These are phyloP conservation scores for Leishmania guyanensis DNA, from an alignment of 208 protist species.

Conservation along the genomic window DNA sequence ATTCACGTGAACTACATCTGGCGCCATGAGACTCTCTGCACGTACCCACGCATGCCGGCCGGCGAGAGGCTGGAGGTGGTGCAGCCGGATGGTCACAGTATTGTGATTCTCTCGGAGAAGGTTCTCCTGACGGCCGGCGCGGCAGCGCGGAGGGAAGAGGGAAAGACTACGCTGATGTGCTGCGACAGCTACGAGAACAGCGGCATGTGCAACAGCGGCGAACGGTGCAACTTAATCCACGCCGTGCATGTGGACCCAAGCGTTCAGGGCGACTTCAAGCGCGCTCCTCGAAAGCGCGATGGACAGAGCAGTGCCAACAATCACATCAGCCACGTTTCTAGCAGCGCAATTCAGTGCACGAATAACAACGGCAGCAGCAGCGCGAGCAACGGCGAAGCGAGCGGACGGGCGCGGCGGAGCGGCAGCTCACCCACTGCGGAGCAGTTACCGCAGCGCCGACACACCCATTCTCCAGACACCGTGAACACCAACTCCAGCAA, in stretches of 20 bases:
- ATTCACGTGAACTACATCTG: slow-evolving; percentile 89
- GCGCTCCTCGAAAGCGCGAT: slow-evolving; percentile 26
- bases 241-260: slow-evolving; percentile 71
- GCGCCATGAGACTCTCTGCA: slow-evolving; percentile 61
- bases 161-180: slow-evolving; percentile 3
- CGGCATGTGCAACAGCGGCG: slow-evolving; percentile 78
- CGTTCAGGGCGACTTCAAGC: slow-evolving; percentile 65
- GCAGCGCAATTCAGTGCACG: neutral
- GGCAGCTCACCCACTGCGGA: neutral
- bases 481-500: slow-evolving; percentile 21
- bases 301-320: neutral
- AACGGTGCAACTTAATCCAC: slow-evolving; percentile 83
- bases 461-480: slow-evolving; percentile 16
- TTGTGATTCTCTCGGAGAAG: slow-evolving; percentile 38
- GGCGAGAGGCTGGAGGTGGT: slow-evolving; percentile 18
- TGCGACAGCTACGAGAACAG: slow-evolving; percentile 45
- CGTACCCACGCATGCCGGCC: slow-evolving; percentile 62
- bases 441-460: slow-evolving; percentile 8
- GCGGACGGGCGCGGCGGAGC: slow-evolving; percentile 4
- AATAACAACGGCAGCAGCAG: neutral
- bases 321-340: neutral
- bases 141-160: slow-evolving; percentile 1
- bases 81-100: slow-evolving; percentile 30
- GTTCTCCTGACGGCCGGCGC: slow-evolving; percentile 31
- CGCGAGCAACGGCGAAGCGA: neutral